These are phyloP conservation scores for Cokeromyces recurvatus DNA, from an alignment of 371 early-diverging fungal genomes.

Conservation along the genomic window DNA sequence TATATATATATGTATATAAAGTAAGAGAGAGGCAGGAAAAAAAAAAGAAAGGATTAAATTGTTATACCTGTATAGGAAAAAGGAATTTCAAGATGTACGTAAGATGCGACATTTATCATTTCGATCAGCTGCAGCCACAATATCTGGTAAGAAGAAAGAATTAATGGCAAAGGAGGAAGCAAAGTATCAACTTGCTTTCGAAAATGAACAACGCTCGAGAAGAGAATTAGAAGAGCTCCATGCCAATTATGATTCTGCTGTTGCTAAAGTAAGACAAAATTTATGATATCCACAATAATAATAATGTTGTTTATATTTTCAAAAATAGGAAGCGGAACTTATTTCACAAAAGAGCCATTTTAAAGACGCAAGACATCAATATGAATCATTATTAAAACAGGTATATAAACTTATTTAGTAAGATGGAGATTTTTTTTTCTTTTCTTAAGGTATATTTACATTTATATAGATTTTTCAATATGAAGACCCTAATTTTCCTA, in stretches of 20 bases:
- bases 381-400: slow-evolving; percentile 14
- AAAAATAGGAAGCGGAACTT: slow-evolving; percentile 3
- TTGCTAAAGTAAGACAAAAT: not conserved
- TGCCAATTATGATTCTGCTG: not conserved
- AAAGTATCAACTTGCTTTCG: slow-evolving; percentile 40
- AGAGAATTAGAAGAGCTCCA: slow-evolving; percentile 22
- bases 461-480: slow-evolving; percentile 32
- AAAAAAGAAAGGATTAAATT: too few relatives aligned
- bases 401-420: slow-evolving; percentile 1
- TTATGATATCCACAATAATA: too few relatives aligned
- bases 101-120: slow-evolving; percentile 33
- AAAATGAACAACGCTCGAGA: slow-evolving; percentile 34
- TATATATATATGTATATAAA: not conserved
- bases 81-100: slow-evolving; percentile 35
- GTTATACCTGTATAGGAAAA: slow-evolving; percentile 19
- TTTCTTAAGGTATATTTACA: too few relatives aligned
- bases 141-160: slow-evolving; percentile 39
- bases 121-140: slow-evolving; percentile 34
- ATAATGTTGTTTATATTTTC: not conserved
- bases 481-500: slow-evolving; percentile 17
- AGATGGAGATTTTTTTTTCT: too few relatives aligned
- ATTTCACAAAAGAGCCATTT: slow-evolving; percentile 13
- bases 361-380: slow-evolving; percentile 5
- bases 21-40: not conserved
- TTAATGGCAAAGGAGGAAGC: slow-evolving; percentile 28